These are phyloP conservation scores for Fusarium domesticum DNA, from an alignment of 2,329 filamentous ascomycete genomes.

Conservation along the genomic window DNA sequence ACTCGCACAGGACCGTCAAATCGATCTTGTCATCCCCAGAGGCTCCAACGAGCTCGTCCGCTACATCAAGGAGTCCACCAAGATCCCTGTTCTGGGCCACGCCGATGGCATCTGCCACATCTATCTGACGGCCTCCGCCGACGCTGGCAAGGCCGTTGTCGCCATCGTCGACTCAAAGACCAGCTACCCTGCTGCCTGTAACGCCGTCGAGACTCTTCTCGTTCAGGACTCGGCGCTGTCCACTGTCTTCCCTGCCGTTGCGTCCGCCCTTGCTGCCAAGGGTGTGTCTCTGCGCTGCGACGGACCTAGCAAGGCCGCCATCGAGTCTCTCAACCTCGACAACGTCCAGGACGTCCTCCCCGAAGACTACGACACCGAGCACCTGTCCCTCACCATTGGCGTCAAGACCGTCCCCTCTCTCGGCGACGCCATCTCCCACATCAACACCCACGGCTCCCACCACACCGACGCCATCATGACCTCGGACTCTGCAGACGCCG, in stretches of 20 bases:
- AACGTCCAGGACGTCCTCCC: conserved; percentile 64
- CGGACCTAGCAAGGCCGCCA: conserved; percentile 58
- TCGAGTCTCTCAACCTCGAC: conserved; percentile 45
- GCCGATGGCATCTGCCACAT: conserved; percentile 89
- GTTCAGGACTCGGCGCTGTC: conserved; percentile 70
- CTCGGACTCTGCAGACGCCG: conserved; percentile 61
- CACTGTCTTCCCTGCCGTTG: conserved; percentile 67
- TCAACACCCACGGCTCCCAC: conserved; percentile 88
- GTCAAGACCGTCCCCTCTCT: conserved; percentile 72
- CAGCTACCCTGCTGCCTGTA: conserved; percentile 93
- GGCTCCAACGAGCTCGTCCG: conserved; percentile 87
- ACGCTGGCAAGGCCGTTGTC: conserved; percentile 65
- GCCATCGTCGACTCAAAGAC: conserved; percentile 91
- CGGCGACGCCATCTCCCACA: conserved; percentile 75
- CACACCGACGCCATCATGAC: conserved; percentile 94
- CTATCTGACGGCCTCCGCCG: conserved; percentile 78
- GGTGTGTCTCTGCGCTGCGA: conserved; percentile 86
- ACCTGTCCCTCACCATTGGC: conserved; percentile 78
- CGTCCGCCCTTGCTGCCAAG: conserved; percentile 68
- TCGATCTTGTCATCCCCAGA: conserved; percentile 92
- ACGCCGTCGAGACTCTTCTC: conserved; percentile 87
- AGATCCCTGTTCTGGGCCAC: conserved; percentile 93
- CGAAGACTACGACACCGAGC: conserved; percentile 82
- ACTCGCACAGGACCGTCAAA: conserved; percentile 79
- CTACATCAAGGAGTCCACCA: conserved; percentile 85